Evolutionary conservation across 1,284 basidiomycete genomes (phyloP), one percentile per base, ranked within the genome.

Genomic region (Pisolithus thermaeus): DNA sequence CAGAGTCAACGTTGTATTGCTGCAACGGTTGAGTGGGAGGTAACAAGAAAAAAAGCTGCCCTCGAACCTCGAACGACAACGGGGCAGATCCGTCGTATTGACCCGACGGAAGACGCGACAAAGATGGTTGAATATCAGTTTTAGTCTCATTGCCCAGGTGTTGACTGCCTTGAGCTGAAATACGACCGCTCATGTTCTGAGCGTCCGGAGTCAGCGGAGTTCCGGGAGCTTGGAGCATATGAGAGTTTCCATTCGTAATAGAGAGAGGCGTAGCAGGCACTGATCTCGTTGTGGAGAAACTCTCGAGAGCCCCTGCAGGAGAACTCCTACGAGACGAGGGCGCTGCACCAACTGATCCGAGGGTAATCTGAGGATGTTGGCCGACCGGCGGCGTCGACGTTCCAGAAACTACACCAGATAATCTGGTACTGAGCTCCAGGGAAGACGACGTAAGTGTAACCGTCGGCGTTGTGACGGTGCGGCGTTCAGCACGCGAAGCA

Each of bases 261-360:
- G 74, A 74, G 6, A 89, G 70, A 16, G 86, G 87, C 8, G 88
- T 90, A 7, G 80, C 88, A 53, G 84, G 87, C 39, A 86, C 86
- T 52, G 83, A 90, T 52, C 84, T 84, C 35, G 83, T 80, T 7
- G 80, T 77, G 47, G 79, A 79, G 50, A 87, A 64, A 37, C 73
- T 74, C 52, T 90, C 86, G 46, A 79, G 66, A 11, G 81, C 62
- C 49, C 76, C 76, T 12, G 81, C 80, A 23, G 87, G 87, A 16
- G 87, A 90, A 20, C 83, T 80, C 45, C 85, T 78, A 56, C 87
- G 83, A 36, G 88, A 88, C 6, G 75, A 68, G 57, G 72, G 44
- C 32, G 52, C 38, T 16, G 18, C 28, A 69, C 64, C 56, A 73
- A 78, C 53, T 55, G 69, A 58, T 67, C 74, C 39, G 67, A 71